phyloP scores from a whole-genome alignment of 2,329 filamentous ascomycete species.

The Xylaria hypoxylon region DNA sequence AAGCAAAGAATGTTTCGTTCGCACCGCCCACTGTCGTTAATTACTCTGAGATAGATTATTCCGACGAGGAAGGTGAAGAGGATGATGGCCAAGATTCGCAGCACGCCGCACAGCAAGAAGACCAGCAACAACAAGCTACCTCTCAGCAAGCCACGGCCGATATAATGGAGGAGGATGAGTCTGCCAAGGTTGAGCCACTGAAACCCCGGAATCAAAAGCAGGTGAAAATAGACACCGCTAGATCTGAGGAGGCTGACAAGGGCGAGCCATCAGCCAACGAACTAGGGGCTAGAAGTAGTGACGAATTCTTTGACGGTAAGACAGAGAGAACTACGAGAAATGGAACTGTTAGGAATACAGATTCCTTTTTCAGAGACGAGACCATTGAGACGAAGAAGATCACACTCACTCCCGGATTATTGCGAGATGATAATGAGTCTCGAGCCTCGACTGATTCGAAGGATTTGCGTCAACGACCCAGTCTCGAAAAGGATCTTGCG shows the following conservation, averaged over 20 bases:
- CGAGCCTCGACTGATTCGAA: slow-evolving; percentile 58
- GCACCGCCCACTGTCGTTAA: slow-evolving; percentile 87
- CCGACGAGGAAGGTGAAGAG: slow-evolving; percentile 76
- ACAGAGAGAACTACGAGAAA: slow-evolving; percentile 77
- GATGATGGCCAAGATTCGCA: slow-evolving; percentile 59
- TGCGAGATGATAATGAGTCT: slow-evolving; percentile 79
- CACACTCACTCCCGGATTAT: slow-evolving; percentile 89
- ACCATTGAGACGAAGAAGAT: slow-evolving; percentile 97
- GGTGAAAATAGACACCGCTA: slow-evolving; percentile 51
- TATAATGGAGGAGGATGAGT: slow-evolving; percentile 59
- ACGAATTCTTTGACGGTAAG: slow-evolving; percentile 73
- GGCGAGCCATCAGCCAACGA: slow-evolving; percentile 40
- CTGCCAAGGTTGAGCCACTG: slow-evolving; percentile 67
- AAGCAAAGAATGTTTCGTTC: slow-evolving; percentile 89
- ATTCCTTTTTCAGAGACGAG: slow-evolving; percentile 98
- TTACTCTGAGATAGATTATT: slow-evolving; percentile 88
- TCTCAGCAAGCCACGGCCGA: slow-evolving; percentile 50
- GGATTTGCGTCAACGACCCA: slow-evolving; percentile 66
- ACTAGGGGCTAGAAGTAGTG: slow-evolving; percentile 63
- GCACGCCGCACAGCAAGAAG: slow-evolving; percentile 50
- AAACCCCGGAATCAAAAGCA: slow-evolving; percentile 62
- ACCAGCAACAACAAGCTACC: slow-evolving; percentile 47
- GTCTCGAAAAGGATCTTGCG: slow-evolving; percentile 64
- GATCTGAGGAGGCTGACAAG: slow-evolving; percentile 53
- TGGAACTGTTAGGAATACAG: slow-evolving; percentile 88